Percentiles rank a stretch among this genome's conserved stretches.
Conservation (phyloP, 805 yeast genomes). For the Blastobotrys peoriensis region DNA sequence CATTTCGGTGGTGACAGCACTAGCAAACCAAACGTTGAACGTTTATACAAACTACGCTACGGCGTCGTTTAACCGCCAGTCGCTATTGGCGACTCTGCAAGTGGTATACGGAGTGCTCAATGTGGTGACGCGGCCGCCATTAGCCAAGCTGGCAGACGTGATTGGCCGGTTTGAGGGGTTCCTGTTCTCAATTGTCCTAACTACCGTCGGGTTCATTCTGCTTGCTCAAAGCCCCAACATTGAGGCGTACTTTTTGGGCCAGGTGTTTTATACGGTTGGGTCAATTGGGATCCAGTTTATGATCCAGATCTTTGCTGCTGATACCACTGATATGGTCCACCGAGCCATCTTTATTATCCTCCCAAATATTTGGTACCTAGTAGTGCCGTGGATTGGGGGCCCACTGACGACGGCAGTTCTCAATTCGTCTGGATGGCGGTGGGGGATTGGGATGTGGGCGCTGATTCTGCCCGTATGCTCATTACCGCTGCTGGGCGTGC, state of each 20-base stretch:
- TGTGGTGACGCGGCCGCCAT: conserved; percentile 35
- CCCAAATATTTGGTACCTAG: conserved; percentile 34
- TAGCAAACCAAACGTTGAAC: conserved; percentile 5
- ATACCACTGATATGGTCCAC: conserved; percentile 36
- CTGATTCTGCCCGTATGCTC: conserved; percentile 39
- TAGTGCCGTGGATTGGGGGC: conserved; percentile 38
- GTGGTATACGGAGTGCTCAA: conserved; percentile 37
- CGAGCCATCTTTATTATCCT: conserved; percentile 35
- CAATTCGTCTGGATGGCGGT: conserved; percentile 40
- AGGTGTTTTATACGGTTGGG: conserved; percentile 35
- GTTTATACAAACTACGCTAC: conserved; percentile 35
- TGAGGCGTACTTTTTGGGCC: conserved; percentile 34
- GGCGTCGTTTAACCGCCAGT: conserved; percentile 35
- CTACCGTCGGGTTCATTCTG: conserved; percentile 31
- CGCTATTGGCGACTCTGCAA: conserved; percentile 36
- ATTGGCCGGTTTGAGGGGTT: conserved; percentile 38
- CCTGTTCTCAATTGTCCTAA: conserved; percentile 23
- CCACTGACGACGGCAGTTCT: conserved; percentile 25
- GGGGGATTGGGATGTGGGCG: conserved; percentile 49
- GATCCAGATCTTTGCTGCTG: conserved; percentile 32
- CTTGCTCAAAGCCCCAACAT: conserved; percentile 35
- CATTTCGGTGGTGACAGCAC: conserved; percentile 10
- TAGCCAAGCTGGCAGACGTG: conserved; percentile 39
- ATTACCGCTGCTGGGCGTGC: conserved; percentile 20
- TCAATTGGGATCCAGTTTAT: conserved; percentile 34